phyloP scores from a whole-genome alignment of 2,329 filamentous ascomycete species.

The Claviceps digitariae region DNA sequence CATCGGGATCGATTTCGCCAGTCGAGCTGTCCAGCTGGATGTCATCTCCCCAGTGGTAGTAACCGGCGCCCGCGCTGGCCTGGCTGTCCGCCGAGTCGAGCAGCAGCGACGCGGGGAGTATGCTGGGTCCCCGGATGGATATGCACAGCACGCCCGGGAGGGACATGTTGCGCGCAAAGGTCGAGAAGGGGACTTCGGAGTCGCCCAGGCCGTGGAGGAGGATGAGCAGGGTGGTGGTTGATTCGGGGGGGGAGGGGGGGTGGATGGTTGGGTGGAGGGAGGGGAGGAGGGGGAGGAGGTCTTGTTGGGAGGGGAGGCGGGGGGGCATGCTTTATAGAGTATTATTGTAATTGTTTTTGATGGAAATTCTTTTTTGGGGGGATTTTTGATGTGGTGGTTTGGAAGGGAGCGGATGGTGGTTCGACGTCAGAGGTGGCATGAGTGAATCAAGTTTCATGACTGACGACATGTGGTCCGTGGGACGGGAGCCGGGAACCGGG shows the following conservation, averaged over 20 bases:
- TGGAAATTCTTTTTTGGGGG: too few relatives aligned
- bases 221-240: constrained; percentile 61
- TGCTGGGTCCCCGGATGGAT: constrained; percentile 51
- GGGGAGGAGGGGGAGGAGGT: constrained; percentile 33
- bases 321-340: constrained; percentile 26
- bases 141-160: constrained; percentile 69
- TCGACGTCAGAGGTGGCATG: too few relatives aligned
- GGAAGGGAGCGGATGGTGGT: too few relatives aligned
- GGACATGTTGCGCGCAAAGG: constrained; percentile 52
- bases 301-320: constrained; percentile 34
- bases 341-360: background rate
- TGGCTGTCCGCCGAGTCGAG: constrained; percentile 16
- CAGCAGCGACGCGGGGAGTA: constrained; percentile 53
- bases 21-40: constrained; percentile 35
- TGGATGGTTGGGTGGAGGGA: constrained; percentile 32
- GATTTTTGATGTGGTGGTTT: too few relatives aligned
- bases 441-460: too few relatives aligned
- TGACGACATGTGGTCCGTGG: too few relatives aligned
- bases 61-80: constrained; percentile 4
- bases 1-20: constrained; percentile 45
- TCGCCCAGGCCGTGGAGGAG: constrained; percentile 80
- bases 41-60: constrained; percentile 58
- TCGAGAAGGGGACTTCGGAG: constrained; percentile 51
- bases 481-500: too few relatives aligned
- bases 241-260: constrained; percentile 40